Evolutionary conservation across 2,329 filamentous ascomycete species (phyloP).

Genomic region (Nemania abortiva): DNA sequence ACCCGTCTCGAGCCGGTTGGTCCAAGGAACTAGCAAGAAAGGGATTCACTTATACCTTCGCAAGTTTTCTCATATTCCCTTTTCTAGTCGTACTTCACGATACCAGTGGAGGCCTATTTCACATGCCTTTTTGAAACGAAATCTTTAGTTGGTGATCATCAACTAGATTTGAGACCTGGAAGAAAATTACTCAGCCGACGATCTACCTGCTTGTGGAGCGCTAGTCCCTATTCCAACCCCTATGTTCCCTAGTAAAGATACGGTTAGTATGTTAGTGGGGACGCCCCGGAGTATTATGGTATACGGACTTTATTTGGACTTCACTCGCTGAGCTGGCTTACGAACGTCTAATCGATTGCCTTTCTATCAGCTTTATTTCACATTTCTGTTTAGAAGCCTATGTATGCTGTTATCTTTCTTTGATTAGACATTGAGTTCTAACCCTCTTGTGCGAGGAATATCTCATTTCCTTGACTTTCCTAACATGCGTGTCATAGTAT

Average conservation of each 20-base stretch:
- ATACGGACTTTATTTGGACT: not conserved
- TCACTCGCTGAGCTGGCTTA: not conserved
- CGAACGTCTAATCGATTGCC: not conserved
- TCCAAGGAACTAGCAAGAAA: no score
- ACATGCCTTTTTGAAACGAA: no score
- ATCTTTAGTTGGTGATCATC: no score
- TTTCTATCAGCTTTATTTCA: not conserved
- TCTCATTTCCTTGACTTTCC: not conserved
- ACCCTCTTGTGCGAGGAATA: not conserved
- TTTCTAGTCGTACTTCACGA: no score
- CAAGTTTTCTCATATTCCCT: no score
- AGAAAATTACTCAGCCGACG: not conserved
- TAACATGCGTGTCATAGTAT: not conserved
- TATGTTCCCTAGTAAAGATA: not conserved
- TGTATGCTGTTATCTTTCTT: not conserved
- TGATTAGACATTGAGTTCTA: not conserved
- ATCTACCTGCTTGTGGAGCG: conserved; percentile 3
- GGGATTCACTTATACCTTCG: no score
- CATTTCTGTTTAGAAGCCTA: not conserved
- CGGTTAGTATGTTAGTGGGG: not conserved
- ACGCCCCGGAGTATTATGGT: not conserved
- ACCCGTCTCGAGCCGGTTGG: no score
- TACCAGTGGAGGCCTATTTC: no score
- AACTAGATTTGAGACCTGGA: no score
- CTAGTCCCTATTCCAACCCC: not conserved